A percentile compares a stretch with the other conserved stretches of the same genome.
These are phyloP conservation scores for Saturnispora saitoi DNA, from an alignment of 805 yeast genomes.

Conservation along the genomic window DNA sequence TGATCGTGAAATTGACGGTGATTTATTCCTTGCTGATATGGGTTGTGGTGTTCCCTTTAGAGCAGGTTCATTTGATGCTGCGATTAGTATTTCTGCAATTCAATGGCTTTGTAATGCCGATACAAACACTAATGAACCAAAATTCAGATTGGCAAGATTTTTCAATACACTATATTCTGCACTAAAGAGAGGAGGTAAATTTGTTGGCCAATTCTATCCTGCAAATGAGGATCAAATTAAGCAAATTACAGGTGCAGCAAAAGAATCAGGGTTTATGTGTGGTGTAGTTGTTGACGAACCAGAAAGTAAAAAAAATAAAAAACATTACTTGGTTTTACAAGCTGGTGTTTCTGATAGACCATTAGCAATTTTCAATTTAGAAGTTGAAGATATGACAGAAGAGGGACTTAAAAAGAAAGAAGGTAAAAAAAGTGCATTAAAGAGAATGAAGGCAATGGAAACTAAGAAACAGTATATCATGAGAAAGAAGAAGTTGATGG, in stretches of 20 bases:
- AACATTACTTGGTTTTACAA: slow-evolving; percentile 80
- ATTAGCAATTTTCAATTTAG: slow-evolving; percentile 71
- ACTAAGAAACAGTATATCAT: slow-evolving; percentile 70
- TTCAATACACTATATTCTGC: slow-evolving; percentile 84
- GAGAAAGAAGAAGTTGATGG: slow-evolving; percentile 90
- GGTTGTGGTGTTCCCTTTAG: slow-evolving; percentile 93
- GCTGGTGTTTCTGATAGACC: slow-evolving; percentile 75
- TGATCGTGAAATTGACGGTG: slow-evolving; percentile 91
- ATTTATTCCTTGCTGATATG: slow-evolving; percentile 82
- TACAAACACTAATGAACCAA: slow-evolving; percentile 71
- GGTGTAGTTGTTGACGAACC: slow-evolving; percentile 93
- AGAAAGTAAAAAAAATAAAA: slow-evolving; percentile 83
- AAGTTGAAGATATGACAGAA: slow-evolving; percentile 54
- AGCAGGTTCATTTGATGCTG: slow-evolving; percentile 95
- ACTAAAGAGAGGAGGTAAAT: slow-evolving; percentile 89
- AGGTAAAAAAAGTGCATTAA: slow-evolving; percentile 36
- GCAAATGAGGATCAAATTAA: slow-evolving; percentile 79
- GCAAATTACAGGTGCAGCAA: slow-evolving; percentile 73
- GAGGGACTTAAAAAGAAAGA: slow-evolving; percentile 11
- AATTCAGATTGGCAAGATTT: slow-evolving; percentile 66
- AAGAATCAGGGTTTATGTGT: slow-evolving; percentile 91
- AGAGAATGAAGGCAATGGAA: slow-evolving; percentile 51
- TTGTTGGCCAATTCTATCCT: slow-evolving; percentile 95
- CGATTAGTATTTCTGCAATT: slow-evolving; percentile 86
- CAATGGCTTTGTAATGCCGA: slow-evolving; percentile 99